Evolutionary conservation across 306 rosid species (phyloP), one percentile per base, ranked within the genome.

Genomic region (Prunus salicina): DNA sequence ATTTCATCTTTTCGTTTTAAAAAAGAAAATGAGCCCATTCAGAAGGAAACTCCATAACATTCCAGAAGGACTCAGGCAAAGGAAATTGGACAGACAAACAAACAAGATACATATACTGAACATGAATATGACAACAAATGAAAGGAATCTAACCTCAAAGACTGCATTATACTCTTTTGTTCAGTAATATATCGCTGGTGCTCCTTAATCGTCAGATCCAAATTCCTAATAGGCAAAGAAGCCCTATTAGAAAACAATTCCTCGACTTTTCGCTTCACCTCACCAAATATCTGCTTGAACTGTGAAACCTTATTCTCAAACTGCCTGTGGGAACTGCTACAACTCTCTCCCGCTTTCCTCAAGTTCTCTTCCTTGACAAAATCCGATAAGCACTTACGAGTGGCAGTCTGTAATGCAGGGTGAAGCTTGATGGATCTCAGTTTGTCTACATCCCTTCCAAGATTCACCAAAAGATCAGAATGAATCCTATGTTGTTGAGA

Each of bases 121-220:
- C 8, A 51, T 15, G 6, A 76, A 25, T 50, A 75, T 53, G 69
- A 53, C 58, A 52, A 67, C 68, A 58, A 47, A 60, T 43, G 13
- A 67, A 73, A 51, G 20, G 47, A 74, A 82, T 67, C 96, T 50
- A 84, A 96, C 99, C 98, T 92, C 86, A 96, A 87, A 49, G 99
- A 92, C 88, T 89, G 97, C 97, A 96, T 85, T 76, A 96, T 96
- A 81, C 88, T 96, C 87, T 86, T 91, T 62, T 96, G 99, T 73
- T 92, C 99, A 58, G 67, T 82, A 75, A 89, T 72, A 78, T 25
- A 76, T 81, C 69, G 86, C 81, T 83, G 97, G 69, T 88, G 88
- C 56, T 96, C 97, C 83, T 85, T 88, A 49, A 92, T 83, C 49
- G 82, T 68, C 62, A 57, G 86, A 38, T 96, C 98, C 83, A 86